Base-by-base conservation (phyloP, 805 yeast genomes). In the Lachancea waltii region DNA sequence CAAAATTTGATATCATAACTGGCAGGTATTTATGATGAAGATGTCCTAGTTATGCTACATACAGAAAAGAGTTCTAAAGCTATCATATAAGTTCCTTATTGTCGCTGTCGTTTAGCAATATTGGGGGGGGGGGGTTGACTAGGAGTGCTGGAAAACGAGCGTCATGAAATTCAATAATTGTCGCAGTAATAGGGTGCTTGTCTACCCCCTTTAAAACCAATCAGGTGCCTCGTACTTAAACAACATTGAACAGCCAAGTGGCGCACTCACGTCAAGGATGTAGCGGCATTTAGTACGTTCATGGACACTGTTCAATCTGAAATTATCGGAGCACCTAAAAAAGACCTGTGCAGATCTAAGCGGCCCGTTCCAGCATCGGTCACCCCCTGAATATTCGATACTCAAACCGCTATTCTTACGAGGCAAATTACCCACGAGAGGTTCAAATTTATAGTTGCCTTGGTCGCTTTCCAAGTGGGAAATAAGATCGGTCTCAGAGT, bases 351-450 rank as follows among this genome's bases (percentile, higher is more conserved):
- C 89, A 23, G 81, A 72, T 58, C 98, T 75, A 20, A 65, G 58
- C 4, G 97, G 97, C 0, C 98, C 98, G 56, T 87, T 85, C 96
- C 97, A 90, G 61, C 98, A 92, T 53, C 70, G 73, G 29, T 77
- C 79, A 15, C 98, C 98, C 14, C 66, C 54, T 3, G 59, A 65
- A 54, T 68, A 92, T 21, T 53, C 49, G 21, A 74, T 44, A 15
- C 45, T 46, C 31, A 68, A 38, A 22, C 64, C 63, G 30, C 57
- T 62, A 28, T 55, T 56, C 4, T 49, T 61, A 33, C 50, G 58
- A 36, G 44, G 62, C 43, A 50, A 41, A 13, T 63, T 60, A 3
- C 57, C 62, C 21, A 57, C 47, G 14, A 55, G 42, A n/a, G 47
- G 23, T 13, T 32, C 36, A 13, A 21, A 7, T 3, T 29, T n/a